Evolutionary conservation across 78 protist species (phyloP).

Genomic region (Dictyostelium brefeldianum): DNA sequence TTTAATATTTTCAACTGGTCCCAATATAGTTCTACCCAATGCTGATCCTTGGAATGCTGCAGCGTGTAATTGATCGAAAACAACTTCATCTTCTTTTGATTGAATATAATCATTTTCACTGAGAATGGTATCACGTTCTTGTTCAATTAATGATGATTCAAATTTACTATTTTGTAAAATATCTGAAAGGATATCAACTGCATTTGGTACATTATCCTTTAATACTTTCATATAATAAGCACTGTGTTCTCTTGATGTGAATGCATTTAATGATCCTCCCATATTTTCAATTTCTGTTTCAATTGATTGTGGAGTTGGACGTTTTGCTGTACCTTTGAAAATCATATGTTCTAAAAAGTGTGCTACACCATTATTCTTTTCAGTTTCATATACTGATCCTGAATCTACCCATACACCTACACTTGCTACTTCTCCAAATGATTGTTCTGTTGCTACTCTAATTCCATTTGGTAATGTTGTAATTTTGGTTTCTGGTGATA

Average conservation of each 20-base stretch:
- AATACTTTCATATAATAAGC: conserved; percentile 91
- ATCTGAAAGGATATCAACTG: conserved; percentile 94
- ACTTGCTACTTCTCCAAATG: conserved; percentile 87
- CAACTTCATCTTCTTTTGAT: conserved; percentile 85
- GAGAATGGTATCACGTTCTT: conserved; percentile 93
- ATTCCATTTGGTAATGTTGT: conserved; percentile 92
- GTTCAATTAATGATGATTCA: conserved; percentile 78
- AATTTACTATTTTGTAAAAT: conserved; percentile 90
- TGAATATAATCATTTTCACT: conserved; percentile 91
- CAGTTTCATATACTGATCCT: conserved; percentile 96
- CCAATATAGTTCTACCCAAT: conserved; percentile 97
- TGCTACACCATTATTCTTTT: conserved; percentile 97
- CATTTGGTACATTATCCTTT: conserved; percentile 89
- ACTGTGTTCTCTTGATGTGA: conserved; percentile 96
- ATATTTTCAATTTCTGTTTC: conserved; percentile 95
- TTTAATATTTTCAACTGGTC: conserved; percentile 92
- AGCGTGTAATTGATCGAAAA: conserved; percentile 95
- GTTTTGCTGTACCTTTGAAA: conserved; percentile 95
- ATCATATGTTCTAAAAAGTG: conserved; percentile 98
- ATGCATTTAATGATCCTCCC: conserved; percentile 98
- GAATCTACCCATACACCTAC: conserved; percentile 97
- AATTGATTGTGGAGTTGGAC: conserved; percentile 82
- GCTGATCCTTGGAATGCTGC: conserved; percentile 91
- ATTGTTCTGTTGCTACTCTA: conserved; percentile 94
- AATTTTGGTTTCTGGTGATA: conserved; percentile 80